Base-by-base conservation (phyloP, 192 early-diverging fungal genomes). In the Lunasporangiospora selenospora region DNA sequence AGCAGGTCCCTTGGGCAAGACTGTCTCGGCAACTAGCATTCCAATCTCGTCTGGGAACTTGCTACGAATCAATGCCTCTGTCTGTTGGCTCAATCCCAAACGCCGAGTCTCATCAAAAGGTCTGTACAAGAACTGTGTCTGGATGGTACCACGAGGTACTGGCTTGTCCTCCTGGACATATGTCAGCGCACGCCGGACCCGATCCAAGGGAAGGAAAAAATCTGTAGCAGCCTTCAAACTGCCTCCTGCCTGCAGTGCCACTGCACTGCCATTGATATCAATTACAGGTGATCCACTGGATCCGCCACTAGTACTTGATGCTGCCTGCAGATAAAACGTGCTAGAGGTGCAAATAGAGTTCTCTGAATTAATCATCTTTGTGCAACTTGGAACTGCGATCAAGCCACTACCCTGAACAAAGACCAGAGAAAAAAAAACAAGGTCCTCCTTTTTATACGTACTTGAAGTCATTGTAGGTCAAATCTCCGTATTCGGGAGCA, bases 161-260 rank as follows among this genome's bases (percentile, higher is more conserved):
- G 46, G 44, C 50, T 69, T 51, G 30, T 77, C 83, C 40, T 67
- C 44, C 55, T 82, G 83, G 53, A 89, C 66, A 58, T 73, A 75
- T 4, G 69, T 65, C 21, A 89, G 58, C 29, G 87, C 87, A 32
- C 87, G 75, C 37, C 77, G 79, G 29, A 89, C 87, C 36, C 92
- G 82, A 59, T 92, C 89, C 33, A 94, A 61, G 10, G 92, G 92
- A 30, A 94, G 88, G 64, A 93, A 94, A 81, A 90, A 94, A 75
- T 93, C 89, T 1, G 92, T 93, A 18, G 91, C 91, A 31, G 90
- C 90, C 27, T 85, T 79, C 11, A 78, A 83, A 43, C 85, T 83
- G 12, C 91, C 91, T 58, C 62, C 91, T 4, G 91, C 92, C 57
- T 94, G 91, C 29, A 94, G 62, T 32, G 87, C 92, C 4, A 94